A percentile compares a stretch with the other conserved stretches of the same genome.
These are phyloP conservation scores for Penicillium expansum DNA, from an alignment of 2,329 filamentous ascomycete genomes.

Conservation along the genomic window DNA sequence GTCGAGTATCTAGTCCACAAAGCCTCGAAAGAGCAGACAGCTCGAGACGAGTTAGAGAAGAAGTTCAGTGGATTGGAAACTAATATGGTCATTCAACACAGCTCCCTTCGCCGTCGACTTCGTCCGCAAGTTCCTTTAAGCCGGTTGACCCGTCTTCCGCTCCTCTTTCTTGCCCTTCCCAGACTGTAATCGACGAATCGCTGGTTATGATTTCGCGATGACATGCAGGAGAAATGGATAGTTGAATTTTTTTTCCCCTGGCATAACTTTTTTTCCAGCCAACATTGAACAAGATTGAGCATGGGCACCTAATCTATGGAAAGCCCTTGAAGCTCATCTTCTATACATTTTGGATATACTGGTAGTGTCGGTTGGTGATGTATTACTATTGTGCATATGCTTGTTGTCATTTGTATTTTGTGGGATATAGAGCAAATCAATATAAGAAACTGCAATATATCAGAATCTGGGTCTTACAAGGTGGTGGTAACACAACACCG, in stretches of 20 bases:
- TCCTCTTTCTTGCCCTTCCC: not conserved
- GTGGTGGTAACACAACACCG: not conserved
- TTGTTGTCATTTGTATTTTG: slow-evolving; percentile 20
- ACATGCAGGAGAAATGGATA: slow-evolving; percentile 1
- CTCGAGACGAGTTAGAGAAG: not conserved
- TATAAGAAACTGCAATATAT: slow-evolving; percentile 15
- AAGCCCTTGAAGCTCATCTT: not conserved
- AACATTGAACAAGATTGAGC: not conserved
- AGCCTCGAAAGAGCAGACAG: not conserved
- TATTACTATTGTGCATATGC: slow-evolving; percentile 38
- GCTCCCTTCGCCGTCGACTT: slow-evolving; percentile 52
- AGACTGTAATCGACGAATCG: slow-evolving; percentile 6
- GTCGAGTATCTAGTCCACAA: slow-evolving; percentile 23
- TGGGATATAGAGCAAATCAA: slow-evolving; percentile 20
- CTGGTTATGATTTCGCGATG: slow-evolving; percentile 8
- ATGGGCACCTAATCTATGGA: not conserved
- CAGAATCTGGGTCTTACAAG: too few species aligned
- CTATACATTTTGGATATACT: slow-evolving; percentile 3
- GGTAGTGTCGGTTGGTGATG: slow-evolving; percentile 26
- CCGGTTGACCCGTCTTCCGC: slow-evolving; percentile 3
- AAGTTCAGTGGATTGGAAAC: not conserved
- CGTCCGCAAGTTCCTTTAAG: slow-evolving; percentile 48
- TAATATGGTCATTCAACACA: slow-evolving; percentile 17
- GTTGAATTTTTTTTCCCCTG: slow-evolving; percentile 1
- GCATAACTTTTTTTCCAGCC: not conserved